phyloP scores from a whole-genome alignment of 768 basidiomycete genomes.

The Neoboletus magnificus region DNA sequence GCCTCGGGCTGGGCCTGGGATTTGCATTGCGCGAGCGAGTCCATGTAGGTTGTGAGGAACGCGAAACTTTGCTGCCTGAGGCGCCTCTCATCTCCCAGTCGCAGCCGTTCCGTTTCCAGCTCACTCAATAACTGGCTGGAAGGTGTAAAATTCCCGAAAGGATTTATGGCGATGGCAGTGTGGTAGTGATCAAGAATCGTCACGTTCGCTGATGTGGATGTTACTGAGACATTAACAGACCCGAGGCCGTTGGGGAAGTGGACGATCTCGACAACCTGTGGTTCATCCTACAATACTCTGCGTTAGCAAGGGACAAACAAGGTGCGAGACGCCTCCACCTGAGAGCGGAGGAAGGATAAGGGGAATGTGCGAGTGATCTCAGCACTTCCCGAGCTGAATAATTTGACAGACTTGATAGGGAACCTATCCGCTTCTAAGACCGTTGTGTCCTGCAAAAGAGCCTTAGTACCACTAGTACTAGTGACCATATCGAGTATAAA shows the following conservation, averaged over 20 bases:
- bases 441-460: neutral
- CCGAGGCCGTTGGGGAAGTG: conserved; percentile 9
- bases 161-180: neutral
- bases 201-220: conserved; percentile 5
- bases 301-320: neutral
- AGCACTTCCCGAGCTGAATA: conserved; percentile 12
- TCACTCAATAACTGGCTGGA: conserved; percentile 5
- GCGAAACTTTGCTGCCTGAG: conserved; percentile 19
- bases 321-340: neutral
- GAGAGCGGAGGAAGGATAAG: conserved; percentile 9
- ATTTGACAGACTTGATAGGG: conserved; percentile 17
- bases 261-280: conserved; percentile 13
- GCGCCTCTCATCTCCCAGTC: conserved; percentile 17
- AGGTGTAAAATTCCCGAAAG: neutral
- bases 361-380: conserved; percentile 21
- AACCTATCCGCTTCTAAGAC: conserved; percentile 12
- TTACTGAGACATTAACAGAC: conserved; percentile 13
- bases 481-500: conserved; percentile 2
- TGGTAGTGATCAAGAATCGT: conserved; percentile 15
- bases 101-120: conserved; percentile 8
- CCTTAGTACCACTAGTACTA: neutral
- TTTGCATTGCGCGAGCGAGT: conserved; percentile 27
- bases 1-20: conserved; percentile 2
- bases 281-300: conserved; percentile 11
- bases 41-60: conserved; percentile 27